Evolutionary conservation across 2,329 filamentous ascomycete genomes (phyloP).

Genomic region (Zymoseptoria crescenta): DNA sequence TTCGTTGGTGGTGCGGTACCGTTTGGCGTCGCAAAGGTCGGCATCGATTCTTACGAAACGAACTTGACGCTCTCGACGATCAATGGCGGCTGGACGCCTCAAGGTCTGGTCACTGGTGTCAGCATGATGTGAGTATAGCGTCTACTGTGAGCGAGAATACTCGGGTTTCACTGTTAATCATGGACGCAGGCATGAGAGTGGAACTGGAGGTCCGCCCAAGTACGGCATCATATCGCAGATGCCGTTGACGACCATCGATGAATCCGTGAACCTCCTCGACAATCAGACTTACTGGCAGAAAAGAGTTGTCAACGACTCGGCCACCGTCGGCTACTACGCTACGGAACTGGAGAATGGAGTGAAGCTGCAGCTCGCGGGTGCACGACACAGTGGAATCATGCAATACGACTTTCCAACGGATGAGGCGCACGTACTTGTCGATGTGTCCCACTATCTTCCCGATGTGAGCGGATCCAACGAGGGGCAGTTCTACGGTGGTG

Average conservation of each 20-base stretch:
- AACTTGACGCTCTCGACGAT: slow-evolving; percentile 30
- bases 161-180: slow-evolving; percentile 26
- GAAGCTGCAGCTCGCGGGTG: slow-evolving; percentile 50
- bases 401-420: slow-evolving; percentile 50
- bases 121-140: slow-evolving; percentile 37
- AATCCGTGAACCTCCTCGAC: slow-evolving; percentile 32
- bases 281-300: slow-evolving; percentile 35
- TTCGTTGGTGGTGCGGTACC: slow-evolving; percentile 37
- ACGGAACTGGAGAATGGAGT: slow-evolving; percentile 50
- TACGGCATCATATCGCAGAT: slow-evolving; percentile 56
- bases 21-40: slow-evolving; percentile 39
- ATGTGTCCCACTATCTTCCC: slow-evolving; percentile 55
- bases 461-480: slow-evolving; percentile 38
- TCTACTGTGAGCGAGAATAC: slow-evolving; percentile 10
- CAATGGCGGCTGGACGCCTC: slow-evolving; percentile 35
- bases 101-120: slow-evolving; percentile 23
- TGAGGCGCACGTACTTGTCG: slow-evolving; percentile 48
- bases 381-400: slow-evolving; percentile 51
- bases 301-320: slow-evolving; percentile 31
- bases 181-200: slow-evolving; percentile 54
- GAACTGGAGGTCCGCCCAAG: slow-evolving; percentile 62
- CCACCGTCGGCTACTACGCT: slow-evolving; percentile 55
- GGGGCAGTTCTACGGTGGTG: slow-evolving; percentile 53
- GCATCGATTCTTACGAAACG: slow-evolving; percentile 34
- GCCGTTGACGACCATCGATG: slow-evolving; percentile 38